phyloP scores from a whole-genome alignment of 2,329 filamentous ascomycete species.

The Diaporthe vaccinii region DNA sequence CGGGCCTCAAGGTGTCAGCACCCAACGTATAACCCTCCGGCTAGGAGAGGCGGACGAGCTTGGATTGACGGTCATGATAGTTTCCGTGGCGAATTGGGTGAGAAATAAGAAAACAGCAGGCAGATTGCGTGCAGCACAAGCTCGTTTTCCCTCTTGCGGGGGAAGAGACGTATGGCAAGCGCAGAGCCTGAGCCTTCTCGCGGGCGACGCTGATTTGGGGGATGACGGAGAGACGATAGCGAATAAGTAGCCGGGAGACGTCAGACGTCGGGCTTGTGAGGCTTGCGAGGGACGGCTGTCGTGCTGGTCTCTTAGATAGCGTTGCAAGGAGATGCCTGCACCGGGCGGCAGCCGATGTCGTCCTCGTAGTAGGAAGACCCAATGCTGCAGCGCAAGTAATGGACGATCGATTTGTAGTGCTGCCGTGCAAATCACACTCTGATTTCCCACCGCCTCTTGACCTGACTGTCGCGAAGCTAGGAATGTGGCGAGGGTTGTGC shows the following conservation, averaged over 20 bases:
- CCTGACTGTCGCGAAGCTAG: slow-evolving; percentile 13
- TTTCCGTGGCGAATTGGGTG: slow-evolving; percentile 47
- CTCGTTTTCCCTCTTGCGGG: slow-evolving; percentile 29
- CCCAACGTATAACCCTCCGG: slow-evolving; percentile 61
- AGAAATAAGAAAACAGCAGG: slow-evolving; percentile 16
- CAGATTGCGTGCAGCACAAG: slow-evolving; percentile 39
- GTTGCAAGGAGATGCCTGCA: slow-evolving; percentile 42
- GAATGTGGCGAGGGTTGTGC: background rate
- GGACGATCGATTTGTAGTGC: slow-evolving; percentile 23
- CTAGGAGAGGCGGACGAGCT: slow-evolving; percentile 57
- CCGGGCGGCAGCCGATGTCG: slow-evolving; percentile 34
- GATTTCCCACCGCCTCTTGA: slow-evolving; percentile 32
- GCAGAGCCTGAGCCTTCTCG: slow-evolving; percentile 11
- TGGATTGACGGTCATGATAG: slow-evolving; percentile 63
- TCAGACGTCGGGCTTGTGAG: slow-evolving; percentile 38
- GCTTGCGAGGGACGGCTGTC: slow-evolving; percentile 38
- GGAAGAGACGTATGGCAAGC: slow-evolving; percentile 28
- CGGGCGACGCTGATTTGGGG: slow-evolving; percentile 25
- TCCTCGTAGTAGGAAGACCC: slow-evolving; percentile 1
- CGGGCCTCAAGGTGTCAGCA: slow-evolving; percentile 56
- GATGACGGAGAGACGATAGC: slow-evolving; percentile 23
- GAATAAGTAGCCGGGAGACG: slow-evolving; percentile 34
- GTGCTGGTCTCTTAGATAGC: slow-evolving; percentile 30
- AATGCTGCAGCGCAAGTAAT: slow-evolving; percentile 29
- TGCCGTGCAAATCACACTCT: slow-evolving; percentile 32